A percentile compares a stretch with the other conserved stretches of the same genome.
Conservation (phyloP, 106 monocot species). For the Allium fistulosum region DNA sequence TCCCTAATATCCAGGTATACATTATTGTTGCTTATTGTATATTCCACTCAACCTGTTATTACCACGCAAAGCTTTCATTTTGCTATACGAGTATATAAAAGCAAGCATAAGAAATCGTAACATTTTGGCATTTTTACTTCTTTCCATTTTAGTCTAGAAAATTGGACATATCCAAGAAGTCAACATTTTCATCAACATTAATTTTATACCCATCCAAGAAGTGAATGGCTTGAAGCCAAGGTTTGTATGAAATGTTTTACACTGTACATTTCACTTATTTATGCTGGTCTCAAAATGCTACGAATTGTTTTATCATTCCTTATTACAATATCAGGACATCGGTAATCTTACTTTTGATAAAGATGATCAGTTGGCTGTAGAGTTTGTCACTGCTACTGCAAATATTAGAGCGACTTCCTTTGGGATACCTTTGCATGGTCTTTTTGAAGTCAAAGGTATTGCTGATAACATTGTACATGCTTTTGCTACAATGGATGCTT, state of each 20-base stretch:
- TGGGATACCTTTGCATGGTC: constrained; percentile 89
- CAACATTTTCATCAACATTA: too few relatives aligned
- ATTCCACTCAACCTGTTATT: too few relatives aligned
- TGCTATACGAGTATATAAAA: too few relatives aligned
- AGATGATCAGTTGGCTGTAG: constrained; percentile 94
- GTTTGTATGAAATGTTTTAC: constrained; percentile 13
- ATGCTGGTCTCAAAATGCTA: background rate
- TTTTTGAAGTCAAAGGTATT: constrained; percentile 97
- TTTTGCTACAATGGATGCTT: constrained; percentile 96
- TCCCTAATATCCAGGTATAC: too few relatives aligned
- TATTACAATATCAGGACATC: constrained; percentile 51
- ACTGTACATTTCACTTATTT: background rate
- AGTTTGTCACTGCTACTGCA: constrained; percentile 95
- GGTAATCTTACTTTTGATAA: constrained; percentile 87
- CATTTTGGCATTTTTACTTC: too few relatives aligned
- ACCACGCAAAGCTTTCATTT: too few relatives aligned
- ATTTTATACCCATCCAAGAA: too few relatives aligned
- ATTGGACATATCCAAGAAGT: too few relatives aligned
- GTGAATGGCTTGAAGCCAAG: too few relatives aligned
- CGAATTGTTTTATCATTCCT: background rate
- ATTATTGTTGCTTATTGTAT: too few relatives aligned
- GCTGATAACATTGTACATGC: constrained; percentile 99
- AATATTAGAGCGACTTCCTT: constrained; percentile 94
- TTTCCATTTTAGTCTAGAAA: too few relatives aligned
- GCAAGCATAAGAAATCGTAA: too few relatives aligned